These are phyloP conservation scores for Boletus subparvulus DNA, from an alignment of 768 basidiomycete genomes.

Conservation along the genomic window DNA sequence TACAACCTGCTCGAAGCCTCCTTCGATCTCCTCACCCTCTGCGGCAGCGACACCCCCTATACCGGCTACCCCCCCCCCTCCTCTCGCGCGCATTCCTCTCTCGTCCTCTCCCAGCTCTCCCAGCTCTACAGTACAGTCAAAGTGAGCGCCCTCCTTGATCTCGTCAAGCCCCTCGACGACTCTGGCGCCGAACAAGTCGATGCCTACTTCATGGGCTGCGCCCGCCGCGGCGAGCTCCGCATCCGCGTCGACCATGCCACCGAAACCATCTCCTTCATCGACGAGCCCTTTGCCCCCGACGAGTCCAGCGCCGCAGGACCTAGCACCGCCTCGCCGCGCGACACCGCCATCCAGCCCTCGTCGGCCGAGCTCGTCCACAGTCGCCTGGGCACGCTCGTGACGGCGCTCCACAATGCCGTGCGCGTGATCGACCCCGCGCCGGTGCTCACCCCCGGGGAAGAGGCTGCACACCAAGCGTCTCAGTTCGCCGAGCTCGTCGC, in stretches of 20 bases:
- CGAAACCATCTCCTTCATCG: constrained; percentile 81
- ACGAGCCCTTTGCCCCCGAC: constrained; percentile 63
- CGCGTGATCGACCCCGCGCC: constrained; percentile 43
- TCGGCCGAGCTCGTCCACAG: constrained; percentile 72
- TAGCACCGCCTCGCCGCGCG: constrained; percentile 23
- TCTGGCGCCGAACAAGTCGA: constrained; percentile 73
- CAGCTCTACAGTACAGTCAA: constrained; percentile 90
- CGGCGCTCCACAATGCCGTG: constrained; percentile 70
- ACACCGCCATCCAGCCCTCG: constrained; percentile 67
- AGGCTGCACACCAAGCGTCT: constrained; percentile 44
- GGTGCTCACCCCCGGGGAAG: constrained; percentile 31
- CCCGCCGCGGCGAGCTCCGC: constrained; percentile 78
- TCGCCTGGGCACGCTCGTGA: constrained; percentile 74
- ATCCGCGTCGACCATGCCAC: constrained; percentile 77
- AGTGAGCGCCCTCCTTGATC: constrained; percentile 72
- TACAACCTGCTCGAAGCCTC: constrained; percentile 90
- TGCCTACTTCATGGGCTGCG: constrained; percentile 91
- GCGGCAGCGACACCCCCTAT: constrained; percentile 47
- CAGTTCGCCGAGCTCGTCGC: constrained; percentile 59
- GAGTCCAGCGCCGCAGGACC: constrained; percentile 30
- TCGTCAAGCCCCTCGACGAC: constrained; percentile 73
- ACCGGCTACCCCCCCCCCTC: constrained; percentile 83
- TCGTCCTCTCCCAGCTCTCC: constrained; percentile 82
- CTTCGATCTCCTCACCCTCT: constrained; percentile 85
- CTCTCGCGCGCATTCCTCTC: constrained; percentile 90